phyloP scores from a whole-genome alignment of 805 yeast genomes.

The Yamadazyma philogaea region DNA sequence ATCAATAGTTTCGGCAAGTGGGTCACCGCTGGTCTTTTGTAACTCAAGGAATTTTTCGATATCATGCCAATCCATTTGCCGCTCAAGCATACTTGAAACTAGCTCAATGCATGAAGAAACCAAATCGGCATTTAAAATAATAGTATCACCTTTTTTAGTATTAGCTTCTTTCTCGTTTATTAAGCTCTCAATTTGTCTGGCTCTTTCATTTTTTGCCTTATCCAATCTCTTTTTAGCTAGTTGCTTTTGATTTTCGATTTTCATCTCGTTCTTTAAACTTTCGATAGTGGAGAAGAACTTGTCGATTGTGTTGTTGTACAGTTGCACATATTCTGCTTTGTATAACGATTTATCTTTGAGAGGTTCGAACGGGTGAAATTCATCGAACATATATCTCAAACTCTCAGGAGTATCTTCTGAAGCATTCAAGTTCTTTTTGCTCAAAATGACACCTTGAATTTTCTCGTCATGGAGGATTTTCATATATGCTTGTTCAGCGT shows the following conservation, averaged over 20 bases:
- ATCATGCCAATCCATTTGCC: slow-evolving; percentile 92
- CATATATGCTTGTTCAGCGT: slow-evolving; percentile 45
- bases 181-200: slow-evolving; percentile 64
- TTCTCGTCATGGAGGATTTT: slow-evolving; percentile 30
- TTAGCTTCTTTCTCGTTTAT: slow-evolving; percentile 60
- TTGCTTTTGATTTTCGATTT: slow-evolving; percentile 72
- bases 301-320: slow-evolving; percentile 79
- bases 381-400: slow-evolving; percentile 54
- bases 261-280: slow-evolving; percentile 70
- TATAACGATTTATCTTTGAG: slow-evolving; percentile 27
- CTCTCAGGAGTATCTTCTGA: slow-evolving; percentile 27
- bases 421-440: slow-evolving; percentile 50
- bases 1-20: slow-evolving; percentile 58
- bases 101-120: slow-evolving; percentile 71
- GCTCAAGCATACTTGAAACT: slow-evolving; percentile 65
- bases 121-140: slow-evolving; percentile 63
- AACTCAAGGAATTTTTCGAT: slow-evolving; percentile 71
- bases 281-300: slow-evolving; percentile 81
- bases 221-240: slow-evolving; percentile 72
- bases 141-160: slow-evolving; percentile 66
- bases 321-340: slow-evolving; percentile 34
- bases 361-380: slow-evolving; percentile 69
- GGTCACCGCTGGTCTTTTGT: slow-evolving; percentile 66
- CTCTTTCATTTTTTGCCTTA: slow-evolving; percentile 71
- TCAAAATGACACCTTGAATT: slow-evolving; percentile 59